Evolutionary conservation across 495 filamentous ascomycete genomes (phyloP).

Genomic region (Daldinia bambusicola): DNA sequence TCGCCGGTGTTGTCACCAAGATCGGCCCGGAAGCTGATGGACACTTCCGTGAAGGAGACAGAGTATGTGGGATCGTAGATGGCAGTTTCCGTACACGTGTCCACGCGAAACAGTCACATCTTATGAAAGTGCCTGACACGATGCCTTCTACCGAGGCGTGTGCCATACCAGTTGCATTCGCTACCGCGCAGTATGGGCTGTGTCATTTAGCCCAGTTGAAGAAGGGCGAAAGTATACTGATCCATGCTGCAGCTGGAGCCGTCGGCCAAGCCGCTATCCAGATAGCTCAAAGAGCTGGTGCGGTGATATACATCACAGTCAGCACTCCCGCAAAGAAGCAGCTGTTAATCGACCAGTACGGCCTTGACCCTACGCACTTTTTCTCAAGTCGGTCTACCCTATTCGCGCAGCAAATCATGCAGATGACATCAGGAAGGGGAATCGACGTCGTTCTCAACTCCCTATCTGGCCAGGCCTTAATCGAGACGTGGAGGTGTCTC

Average conservation of each 20-base stretch:
- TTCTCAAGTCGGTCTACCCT: conserved; percentile 54
- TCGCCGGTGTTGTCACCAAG: background rate
- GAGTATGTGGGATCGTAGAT: too few species aligned
- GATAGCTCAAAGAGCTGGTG: background rate
- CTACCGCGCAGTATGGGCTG: background rate
- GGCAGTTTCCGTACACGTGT: too few species aligned
- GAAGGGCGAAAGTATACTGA: background rate
- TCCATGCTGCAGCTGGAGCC: background rate
- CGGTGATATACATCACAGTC: conserved; percentile 64
- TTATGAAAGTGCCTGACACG: background rate
- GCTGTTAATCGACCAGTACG: conserved; percentile 56
- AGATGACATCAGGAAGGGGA: conserved; percentile 53
- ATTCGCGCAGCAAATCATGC: conserved; percentile 55
- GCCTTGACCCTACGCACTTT: conserved; percentile 61
- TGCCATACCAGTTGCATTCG: background rate
- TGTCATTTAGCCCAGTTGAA: background rate
- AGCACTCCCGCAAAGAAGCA: conserved; percentile 58
- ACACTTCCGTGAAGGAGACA: background rate
- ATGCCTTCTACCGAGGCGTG: background rate
- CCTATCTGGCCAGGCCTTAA: conserved; percentile 52
- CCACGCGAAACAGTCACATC: too few species aligned
- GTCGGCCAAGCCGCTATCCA: background rate
- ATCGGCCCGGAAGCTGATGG: background rate
- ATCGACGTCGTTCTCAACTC: conserved; percentile 64
- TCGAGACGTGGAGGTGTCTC: conserved; percentile 55